Evolutionary conservation across 345 rosid species (phyloP), one percentile per base, ranked within the genome.

Genomic region (Linum tenue): DNA sequence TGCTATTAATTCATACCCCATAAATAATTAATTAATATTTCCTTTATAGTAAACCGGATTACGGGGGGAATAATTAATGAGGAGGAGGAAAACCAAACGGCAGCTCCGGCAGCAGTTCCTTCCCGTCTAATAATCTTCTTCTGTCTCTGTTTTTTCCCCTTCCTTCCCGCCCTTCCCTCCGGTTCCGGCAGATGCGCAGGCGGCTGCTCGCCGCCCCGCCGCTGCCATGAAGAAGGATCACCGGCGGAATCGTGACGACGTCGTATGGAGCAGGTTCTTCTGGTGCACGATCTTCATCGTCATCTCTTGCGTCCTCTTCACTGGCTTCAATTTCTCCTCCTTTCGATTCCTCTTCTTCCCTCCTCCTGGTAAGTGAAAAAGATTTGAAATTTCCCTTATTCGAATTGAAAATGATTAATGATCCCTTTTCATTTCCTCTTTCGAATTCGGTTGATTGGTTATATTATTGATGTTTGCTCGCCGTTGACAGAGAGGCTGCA

Each of bases 181-280:
- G n/a, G n/a, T n/a, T n/a, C n/a, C 53, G 14, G 14, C 44, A 41
- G 44, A 4, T 41, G 5, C 67, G 41, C 37, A 39, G 51, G 5
- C 17, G 65, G 51, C 73, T 39, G 66, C 31, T 64, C 40, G 51
- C 17, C 35, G 10, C 31, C 31, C 42, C 8, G 41, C 44, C 1
- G 44, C 9, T 8, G 44, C 44, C 44, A 15, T 15, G 9, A 84
- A 78, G 92, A 83, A 67, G 75, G 81, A 71, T 62, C 76, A 71
- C 60, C 77, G 86, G 44, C 51, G 83, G 72, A 73, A 72, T 56
- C 75, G 77, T 66, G 77, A 74, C 31, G 31, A 22, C 71, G 78
- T 76, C 62, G 75, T 86, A 0, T 84, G 85, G 85, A 78, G 75
- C 66, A 76, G 83, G 67, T 78, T 85, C 74, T 86, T 82, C 73